Percentiles rank a stretch among this genome's conserved stretches.
Conservation (phyloP, 202 grass and related monocot species). For the Cymbopogon flexuosus region DNA sequence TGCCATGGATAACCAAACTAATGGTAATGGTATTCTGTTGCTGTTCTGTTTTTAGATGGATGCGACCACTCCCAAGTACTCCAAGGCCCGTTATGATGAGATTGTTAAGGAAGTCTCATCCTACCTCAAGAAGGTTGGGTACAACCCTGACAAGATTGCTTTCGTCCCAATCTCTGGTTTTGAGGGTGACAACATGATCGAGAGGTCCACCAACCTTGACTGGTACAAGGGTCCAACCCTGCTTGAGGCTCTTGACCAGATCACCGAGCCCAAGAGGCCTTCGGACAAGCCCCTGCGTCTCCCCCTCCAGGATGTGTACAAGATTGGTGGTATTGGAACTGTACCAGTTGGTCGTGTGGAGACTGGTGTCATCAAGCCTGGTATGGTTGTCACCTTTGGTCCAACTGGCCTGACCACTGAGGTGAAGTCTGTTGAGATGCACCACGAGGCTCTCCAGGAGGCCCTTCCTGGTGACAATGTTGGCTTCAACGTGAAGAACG, state of each 20-base stretch:
- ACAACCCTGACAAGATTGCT: constrained; percentile 23
- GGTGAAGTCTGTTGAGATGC: no score
- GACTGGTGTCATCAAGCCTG: no score
- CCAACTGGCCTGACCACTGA: no score
- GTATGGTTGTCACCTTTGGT: no score
- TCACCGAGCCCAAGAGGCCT: constrained; percentile 19
- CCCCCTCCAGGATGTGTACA: background rate
- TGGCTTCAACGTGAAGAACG: no score
- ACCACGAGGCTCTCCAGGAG: no score
- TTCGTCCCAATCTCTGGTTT: background rate
- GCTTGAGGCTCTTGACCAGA: background rate
- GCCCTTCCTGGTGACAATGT: no score
- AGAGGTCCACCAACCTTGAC: background rate
- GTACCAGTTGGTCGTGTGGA: no score
- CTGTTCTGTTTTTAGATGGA: no score
- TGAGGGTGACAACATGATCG: background rate
- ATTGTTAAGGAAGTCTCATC: constrained; percentile 67
- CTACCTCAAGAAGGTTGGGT: constrained; percentile 64
- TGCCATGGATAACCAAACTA: no score
- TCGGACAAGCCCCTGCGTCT: background rate
- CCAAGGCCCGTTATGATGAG: constrained; percentile 58
- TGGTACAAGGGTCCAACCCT: background rate
- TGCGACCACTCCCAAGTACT: constrained; percentile 16
- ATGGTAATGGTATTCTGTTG: no score
- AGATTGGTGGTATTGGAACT: background rate